These are phyloP conservation scores for Fusarium xylarioides DNA, from an alignment of 2,329 filamentous ascomycete genomes.

Conservation along the genomic window DNA sequence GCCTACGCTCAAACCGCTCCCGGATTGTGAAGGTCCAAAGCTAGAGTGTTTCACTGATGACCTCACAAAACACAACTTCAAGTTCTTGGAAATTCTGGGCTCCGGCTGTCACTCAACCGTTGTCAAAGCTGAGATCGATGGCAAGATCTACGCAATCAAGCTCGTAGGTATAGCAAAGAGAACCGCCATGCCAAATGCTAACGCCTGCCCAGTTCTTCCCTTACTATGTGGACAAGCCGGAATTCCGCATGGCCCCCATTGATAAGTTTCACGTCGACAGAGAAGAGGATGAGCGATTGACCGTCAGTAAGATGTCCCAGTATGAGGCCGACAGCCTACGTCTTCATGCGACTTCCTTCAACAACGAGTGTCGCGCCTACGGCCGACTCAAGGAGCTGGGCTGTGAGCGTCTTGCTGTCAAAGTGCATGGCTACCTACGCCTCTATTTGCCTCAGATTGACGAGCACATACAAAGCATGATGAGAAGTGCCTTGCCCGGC, in stretches of 20 bases:
- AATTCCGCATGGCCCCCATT: not conserved
- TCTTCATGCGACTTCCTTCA: not conserved
- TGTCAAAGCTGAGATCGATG: not conserved
- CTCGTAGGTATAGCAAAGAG: not conserved
- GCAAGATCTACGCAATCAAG: not conserved
- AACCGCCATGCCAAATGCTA: accelerated
- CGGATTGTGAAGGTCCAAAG: conserved; percentile 16
- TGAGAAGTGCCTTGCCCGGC: too few species aligned
- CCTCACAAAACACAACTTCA: not conserved
- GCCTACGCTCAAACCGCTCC: not conserved
- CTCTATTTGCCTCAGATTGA: not conserved
- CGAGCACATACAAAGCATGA: too few species aligned
- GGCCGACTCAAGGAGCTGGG: conserved; percentile 17
- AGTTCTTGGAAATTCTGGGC: not conserved
- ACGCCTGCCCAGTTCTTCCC: not conserved
- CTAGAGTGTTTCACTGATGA: conserved; percentile 10
- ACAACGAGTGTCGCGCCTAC: conserved; percentile 21
- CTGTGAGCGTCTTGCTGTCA: conserved; percentile 1
- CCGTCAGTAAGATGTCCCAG: not conserved
- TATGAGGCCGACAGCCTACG: not conserved
- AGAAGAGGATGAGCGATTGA: not conserved
- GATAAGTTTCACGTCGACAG: not conserved
- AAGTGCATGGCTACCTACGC: conserved; percentile 7
- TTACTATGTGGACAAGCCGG: accelerated
- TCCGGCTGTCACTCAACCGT: not conserved